Evolutionary conservation across 768 basidiomycete genomes (phyloP), one percentile per base, ranked within the genome.

Genomic region (Lactifluus rugatus): DNA sequence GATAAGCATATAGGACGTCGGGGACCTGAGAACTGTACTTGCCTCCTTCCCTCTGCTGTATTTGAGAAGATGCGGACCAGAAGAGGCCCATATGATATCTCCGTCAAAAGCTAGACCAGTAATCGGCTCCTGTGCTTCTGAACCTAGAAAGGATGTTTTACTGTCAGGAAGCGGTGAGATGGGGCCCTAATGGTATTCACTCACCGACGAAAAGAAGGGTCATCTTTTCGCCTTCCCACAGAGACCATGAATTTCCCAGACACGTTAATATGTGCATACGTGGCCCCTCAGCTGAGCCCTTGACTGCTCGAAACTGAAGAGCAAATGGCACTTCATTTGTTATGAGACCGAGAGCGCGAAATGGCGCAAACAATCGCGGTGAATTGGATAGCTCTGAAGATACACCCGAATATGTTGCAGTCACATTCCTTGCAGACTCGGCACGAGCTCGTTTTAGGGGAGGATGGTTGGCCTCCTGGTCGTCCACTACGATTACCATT

Each of bases 151-250:
- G 52, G 26, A 54, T 31, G 54, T 60, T 58, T 45, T 45, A n/a
- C 25, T 42, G 36, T 46, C 13, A 13, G 48, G 32, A 48, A 37
- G 7, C 23, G 41, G 16, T 48, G 21, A n/a, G 28, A 10, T 41
- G 17, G 4, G 48, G 11, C 51, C 28, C 17, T 44, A 32, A 32
- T 39, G 46, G 41, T 60, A 60, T 53, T 37, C 34, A 80, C 91
- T 74, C 71, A 91, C 95, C 92, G 60, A 94, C 93, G 69, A 99
- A 98, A 37, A 97, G 77, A 56, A 98, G 72, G 32, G 77, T 78
- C 90, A 98, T 93, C 72, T 87, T 93, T 26, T 84, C 89, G 21
- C 92, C 94, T 65, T 96, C 93, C 95, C 95, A 98, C 67, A 96
- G 75, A 17, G 93, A 89, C 94, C 94, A 98, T 63, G 89, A 82